Percentiles rank a stretch among this genome's conserved stretches.
Evolutionary conservation across 306 rosid species (phyloP).

Genomic region (Lagenaria siceraria): DNA sequence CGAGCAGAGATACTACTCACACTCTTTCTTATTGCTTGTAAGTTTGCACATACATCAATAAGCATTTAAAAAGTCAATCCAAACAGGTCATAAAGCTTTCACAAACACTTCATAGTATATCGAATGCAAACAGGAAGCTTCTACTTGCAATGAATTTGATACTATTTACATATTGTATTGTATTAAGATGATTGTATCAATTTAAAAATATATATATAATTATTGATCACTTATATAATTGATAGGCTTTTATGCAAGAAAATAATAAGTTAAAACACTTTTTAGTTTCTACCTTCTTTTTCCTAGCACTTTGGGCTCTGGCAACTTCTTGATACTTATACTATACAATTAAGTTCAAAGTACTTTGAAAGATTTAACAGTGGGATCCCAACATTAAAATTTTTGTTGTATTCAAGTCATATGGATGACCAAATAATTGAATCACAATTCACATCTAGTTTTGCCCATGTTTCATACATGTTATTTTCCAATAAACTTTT

Average conservation of each 20-base stretch:
- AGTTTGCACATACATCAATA: not conserved
- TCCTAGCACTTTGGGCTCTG: not conserved
- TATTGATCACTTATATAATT: not conserved
- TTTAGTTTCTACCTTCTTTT: not conserved
- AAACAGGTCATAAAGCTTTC: not conserved
- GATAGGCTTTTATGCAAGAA: not conserved
- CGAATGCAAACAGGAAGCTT: not conserved
- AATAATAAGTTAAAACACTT: not conserved
- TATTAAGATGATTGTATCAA: not conserved
- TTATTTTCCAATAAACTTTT: not conserved
- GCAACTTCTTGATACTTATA: not conserved
- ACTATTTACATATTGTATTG: too few species aligned
- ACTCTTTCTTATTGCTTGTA: not conserved
- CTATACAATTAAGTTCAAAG: not conserved
- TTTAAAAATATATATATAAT: not conserved
- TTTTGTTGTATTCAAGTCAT: not conserved
- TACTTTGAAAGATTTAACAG: not conserved
- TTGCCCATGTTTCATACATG: not conserved
- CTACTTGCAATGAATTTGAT: not conserved
- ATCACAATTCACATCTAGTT: not conserved
- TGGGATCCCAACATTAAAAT: not conserved
- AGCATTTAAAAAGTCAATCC: too few species aligned
- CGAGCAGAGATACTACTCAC: not conserved
- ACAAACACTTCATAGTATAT: not conserved
- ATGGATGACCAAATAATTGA: not conserved